These are phyloP conservation scores for Blastobotrys chiropterorum DNA, from an alignment of 805 yeast genomes.

Conservation along the genomic window DNA sequence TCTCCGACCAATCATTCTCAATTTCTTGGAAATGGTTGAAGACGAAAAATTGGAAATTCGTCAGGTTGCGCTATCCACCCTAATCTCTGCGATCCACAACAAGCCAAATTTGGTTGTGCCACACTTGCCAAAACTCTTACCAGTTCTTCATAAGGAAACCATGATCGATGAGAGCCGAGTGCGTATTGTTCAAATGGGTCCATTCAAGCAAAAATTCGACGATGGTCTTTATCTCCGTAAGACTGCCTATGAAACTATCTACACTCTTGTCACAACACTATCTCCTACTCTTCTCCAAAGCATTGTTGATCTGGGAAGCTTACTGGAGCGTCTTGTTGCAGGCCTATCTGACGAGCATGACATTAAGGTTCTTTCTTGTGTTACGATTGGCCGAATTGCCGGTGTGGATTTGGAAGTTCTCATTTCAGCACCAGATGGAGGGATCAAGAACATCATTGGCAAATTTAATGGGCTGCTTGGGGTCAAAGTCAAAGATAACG, in stretches of 20 bases:
- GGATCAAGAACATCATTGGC: constrained; percentile 26
- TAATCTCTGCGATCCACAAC: constrained; percentile 55
- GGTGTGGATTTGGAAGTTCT: constrained; percentile 27
- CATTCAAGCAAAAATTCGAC: constrained; percentile 76
- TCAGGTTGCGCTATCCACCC: constrained; percentile 51
- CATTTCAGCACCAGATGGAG: constrained; percentile 9
- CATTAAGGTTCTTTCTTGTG: constrained; percentile 49
- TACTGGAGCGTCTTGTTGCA: constrained; percentile 39
- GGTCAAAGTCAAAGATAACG: constrained; percentile 49
- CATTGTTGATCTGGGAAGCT: constrained; percentile 27
- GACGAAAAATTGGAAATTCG: constrained; percentile 43
- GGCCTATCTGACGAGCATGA: constrained; percentile 60
- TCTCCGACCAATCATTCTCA: constrained; percentile 23
- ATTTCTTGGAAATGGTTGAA: constrained; percentile 29
- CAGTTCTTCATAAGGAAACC: constrained; percentile 49
- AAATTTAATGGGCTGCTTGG: constrained; percentile 39
- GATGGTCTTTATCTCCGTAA: constrained; percentile 70
- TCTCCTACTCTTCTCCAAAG: constrained; percentile 21
- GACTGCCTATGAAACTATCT: constrained; percentile 62
- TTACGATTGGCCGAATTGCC: constrained; percentile 38
- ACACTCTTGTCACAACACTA: constrained; percentile 40
- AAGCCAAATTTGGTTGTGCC: constrained; percentile 44
- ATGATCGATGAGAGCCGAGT: constrained; percentile 50
- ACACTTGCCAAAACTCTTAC: constrained; percentile 42
- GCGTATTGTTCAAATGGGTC: constrained; percentile 73